phyloP scores from a whole-genome alignment of 2,329 filamentous ascomycete species.

The Domatiomyces catenatus region DNA sequence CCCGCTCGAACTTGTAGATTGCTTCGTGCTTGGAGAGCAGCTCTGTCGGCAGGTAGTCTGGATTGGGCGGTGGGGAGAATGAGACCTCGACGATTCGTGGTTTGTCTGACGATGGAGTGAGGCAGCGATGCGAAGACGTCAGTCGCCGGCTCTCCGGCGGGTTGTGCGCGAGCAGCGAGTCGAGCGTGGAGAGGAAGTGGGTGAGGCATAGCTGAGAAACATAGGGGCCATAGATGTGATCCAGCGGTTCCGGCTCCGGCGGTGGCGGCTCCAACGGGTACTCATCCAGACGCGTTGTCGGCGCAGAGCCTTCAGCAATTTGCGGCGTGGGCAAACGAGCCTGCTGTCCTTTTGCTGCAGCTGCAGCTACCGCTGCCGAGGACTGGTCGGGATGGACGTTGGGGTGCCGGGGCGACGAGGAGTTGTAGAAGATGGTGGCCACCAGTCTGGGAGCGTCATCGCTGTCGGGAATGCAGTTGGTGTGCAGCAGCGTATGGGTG shows the following conservation, averaged over 20 bases:
- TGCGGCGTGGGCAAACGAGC: conserved; percentile 27
- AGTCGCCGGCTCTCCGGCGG: conserved; percentile 30
- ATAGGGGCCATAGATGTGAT: conserved; percentile 40
- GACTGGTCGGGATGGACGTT: conserved; percentile 35
- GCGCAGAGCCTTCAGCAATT: conserved; percentile 32
- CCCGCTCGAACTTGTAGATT: conserved; percentile 68
- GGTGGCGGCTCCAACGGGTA: conserved; percentile 40
- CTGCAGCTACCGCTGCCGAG: conserved; percentile 15
- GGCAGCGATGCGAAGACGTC: conserved; percentile 32
- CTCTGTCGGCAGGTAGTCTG: conserved; percentile 37
- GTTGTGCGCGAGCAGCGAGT: conserved; percentile 24
- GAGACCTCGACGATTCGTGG: conserved; percentile 39
- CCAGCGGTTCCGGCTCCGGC: conserved; percentile 38
- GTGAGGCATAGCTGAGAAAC: conserved; percentile 41
- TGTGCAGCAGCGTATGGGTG: conserved; percentile 32
- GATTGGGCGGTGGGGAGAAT: conserved; percentile 35
- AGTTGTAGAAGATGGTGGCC: conserved; percentile 36
- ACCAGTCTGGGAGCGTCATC: conserved; percentile 29
- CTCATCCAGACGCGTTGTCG: conserved; percentile 36
- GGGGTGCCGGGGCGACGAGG: conserved; percentile 27
- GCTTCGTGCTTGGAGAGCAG: conserved; percentile 67
- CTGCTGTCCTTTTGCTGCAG: no score
- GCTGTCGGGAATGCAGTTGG: conserved; percentile 25
- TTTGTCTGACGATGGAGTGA: conserved; percentile 25
- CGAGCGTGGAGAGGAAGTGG: conserved; percentile 39